Conservation (phyloP, 768 basidiomycete genomes). For the Myochromella boudieri region DNA sequence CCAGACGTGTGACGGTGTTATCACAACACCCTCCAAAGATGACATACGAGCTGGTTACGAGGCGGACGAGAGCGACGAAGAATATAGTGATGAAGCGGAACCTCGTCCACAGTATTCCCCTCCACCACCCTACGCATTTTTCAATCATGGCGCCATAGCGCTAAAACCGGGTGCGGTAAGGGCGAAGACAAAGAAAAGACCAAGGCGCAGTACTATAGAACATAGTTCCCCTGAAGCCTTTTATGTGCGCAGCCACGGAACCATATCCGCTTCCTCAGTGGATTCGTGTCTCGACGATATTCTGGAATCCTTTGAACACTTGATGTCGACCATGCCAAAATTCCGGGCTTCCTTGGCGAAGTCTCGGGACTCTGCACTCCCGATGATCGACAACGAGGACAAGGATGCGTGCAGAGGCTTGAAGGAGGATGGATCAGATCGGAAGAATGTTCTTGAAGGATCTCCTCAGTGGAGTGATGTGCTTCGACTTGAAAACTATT, state of each 20-base stretch:
- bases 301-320: conserved; percentile 19
- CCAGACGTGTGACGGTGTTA: conserved; percentile 13
- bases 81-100: conserved; percentile 8
- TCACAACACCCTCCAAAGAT: background rate
- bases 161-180: too few species aligned
- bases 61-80: conserved; percentile 13
- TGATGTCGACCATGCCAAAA: conserved; percentile 17
- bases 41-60: conserved; percentile 2
- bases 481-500: conserved; percentile 12
- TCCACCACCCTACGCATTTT: conserved; percentile 15
- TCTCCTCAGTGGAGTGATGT: conserved; percentile 11
- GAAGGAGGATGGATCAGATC: background rate
- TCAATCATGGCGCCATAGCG: background rate
- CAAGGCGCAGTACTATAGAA: conserved; percentile 2
- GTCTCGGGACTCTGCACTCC: background rate
- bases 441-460: too few species aligned
- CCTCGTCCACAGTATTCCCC: conserved; percentile 9
- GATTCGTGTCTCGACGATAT: conserved; percentile 19
- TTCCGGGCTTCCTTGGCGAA: conserved; percentile 4
- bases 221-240: conserved; percentile 9
- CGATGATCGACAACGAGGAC: too few species aligned
- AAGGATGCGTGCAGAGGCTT: background rate
- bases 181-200: background rate
- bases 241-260: too few species aligned
- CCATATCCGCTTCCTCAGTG: conserved; percentile 6